Percentiles rank a stretch among this genome's conserved stretches.
These are phyloP conservation scores for Mucor saturninus DNA, from an alignment of 371 early-diverging fungal genomes.

Conservation along the genomic window DNA sequence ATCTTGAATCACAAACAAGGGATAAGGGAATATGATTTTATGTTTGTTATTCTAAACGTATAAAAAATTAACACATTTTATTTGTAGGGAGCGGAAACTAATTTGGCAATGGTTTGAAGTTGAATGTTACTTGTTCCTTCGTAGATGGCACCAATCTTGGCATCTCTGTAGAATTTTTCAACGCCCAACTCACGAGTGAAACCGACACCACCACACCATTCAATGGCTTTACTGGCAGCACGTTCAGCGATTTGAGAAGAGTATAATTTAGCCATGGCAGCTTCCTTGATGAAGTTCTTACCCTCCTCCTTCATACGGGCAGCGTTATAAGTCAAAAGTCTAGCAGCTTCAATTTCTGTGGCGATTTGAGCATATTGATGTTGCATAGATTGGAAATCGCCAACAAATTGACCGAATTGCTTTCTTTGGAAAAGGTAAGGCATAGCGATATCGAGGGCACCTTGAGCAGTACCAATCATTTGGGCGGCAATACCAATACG, in stretches of 20 bases:
- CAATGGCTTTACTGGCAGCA: conserved; percentile 88
- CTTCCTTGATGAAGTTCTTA: conserved; percentile 88
- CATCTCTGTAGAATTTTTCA: conserved; percentile 97
- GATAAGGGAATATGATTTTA: too few species aligned
- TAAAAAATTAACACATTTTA: not conserved
- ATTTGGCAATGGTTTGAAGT: conserved; percentile 93
- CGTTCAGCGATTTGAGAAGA: conserved; percentile 94
- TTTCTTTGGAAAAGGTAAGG: conserved; percentile 96
- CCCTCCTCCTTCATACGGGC: conserved; percentile 96
- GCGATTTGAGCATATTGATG: conserved; percentile 95
- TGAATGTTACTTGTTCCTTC: conserved; percentile 93
- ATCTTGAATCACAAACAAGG: too few species aligned
- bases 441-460: conserved; percentile 88
- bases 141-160: conserved; percentile 91
- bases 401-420: conserved; percentile 89
- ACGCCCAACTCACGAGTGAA: conserved; percentile 82
- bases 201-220: conserved; percentile 98
- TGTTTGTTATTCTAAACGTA: too few species aligned
- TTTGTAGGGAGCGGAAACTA: conserved; percentile 25
- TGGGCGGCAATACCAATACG: conserved; percentile 98
- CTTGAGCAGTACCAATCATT: conserved; percentile 97
- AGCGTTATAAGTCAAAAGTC: conserved; percentile 96
- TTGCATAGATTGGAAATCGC: conserved; percentile 97
- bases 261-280: conserved; percentile 98
- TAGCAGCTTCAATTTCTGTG: conserved; percentile 95